Percentiles rank a stretch among this genome's conserved stretches.
Conservation (phyloP, 2,329 filamentous ascomycete genomes). For the Trichoderma atroviride region DNA sequence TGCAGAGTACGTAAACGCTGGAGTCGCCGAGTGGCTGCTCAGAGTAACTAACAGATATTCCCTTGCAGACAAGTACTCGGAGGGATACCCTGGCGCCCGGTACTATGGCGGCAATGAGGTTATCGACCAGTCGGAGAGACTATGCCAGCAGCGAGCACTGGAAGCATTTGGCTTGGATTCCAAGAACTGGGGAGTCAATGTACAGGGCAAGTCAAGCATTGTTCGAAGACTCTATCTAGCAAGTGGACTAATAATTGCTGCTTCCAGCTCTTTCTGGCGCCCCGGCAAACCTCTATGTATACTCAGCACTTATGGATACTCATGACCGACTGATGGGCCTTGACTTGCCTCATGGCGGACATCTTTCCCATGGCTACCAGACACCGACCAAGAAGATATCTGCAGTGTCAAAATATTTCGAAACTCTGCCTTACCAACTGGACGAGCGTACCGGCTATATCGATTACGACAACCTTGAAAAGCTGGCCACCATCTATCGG, state of each 20-base stretch:
- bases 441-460: constrained; percentile 90
- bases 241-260: not conserved
- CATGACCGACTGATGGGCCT: constrained; percentile 97
- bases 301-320: constrained; percentile 87
- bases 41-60: constrained; percentile 37
- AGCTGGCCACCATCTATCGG: constrained; percentile 83
- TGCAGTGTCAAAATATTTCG: constrained; percentile 98
- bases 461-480: constrained; percentile 90
- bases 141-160: constrained; percentile 88
- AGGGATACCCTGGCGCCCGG: constrained; percentile 92
- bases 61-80: constrained; percentile 86
- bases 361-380: constrained; percentile 96
- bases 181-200: constrained; percentile 95
- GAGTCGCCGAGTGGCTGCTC: not conserved
- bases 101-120: constrained; percentile 98
- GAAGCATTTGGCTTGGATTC: constrained; percentile 82
- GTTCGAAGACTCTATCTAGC: not conserved
- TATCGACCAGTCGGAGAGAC: constrained; percentile 85
- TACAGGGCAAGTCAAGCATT: constrained; percentile 66
- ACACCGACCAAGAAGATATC: constrained; percentile 94
- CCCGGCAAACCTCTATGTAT: constrained; percentile 84
- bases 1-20: constrained; percentile 75
- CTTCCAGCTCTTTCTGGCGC: constrained; percentile 73
- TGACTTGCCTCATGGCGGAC: constrained; percentile 93
- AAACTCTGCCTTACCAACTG: constrained; percentile 92